These are phyloP conservation scores for Arachis monticola DNA, from an alignment of 331 rosid genomes.

Conservation along the genomic window DNA sequence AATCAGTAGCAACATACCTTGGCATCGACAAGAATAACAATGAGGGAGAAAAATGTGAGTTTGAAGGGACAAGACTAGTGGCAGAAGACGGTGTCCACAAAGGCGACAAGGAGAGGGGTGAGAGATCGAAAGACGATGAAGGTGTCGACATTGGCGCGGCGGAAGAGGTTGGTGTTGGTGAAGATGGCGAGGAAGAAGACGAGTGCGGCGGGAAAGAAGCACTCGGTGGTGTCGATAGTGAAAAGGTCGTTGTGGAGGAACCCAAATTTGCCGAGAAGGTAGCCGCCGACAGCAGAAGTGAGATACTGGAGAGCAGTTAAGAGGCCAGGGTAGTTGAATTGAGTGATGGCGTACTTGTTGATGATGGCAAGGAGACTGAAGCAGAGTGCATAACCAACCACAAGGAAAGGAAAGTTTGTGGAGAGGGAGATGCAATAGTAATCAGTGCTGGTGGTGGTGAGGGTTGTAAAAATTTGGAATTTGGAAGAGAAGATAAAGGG, in stretches of 20 bases:
- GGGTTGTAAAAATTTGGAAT: too few relatives aligned
- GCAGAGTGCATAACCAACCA: too few relatives aligned
- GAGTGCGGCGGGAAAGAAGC: slow-evolving; percentile 67
- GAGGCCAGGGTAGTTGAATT: too few relatives aligned
- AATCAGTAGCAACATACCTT: slow-evolving; percentile 89
- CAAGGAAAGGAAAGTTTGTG: slow-evolving; percentile 77
- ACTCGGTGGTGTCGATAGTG: slow-evolving; percentile 92
- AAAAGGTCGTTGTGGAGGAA: slow-evolving; percentile 83
- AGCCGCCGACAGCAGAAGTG: slow-evolving; percentile 58
- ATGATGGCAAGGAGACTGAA: too few relatives aligned
- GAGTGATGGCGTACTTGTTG: too few relatives aligned
- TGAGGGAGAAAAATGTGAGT: slow-evolving; percentile 69
- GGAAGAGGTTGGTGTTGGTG: slow-evolving; percentile 36
- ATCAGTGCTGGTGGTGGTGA: slow-evolving; percentile 68
- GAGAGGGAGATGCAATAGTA: slow-evolving; percentile 48
- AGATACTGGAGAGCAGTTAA: too few relatives aligned
- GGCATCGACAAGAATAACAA: slow-evolving; percentile 82
- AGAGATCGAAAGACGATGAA: too few relatives aligned
- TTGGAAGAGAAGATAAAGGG: too few relatives aligned
- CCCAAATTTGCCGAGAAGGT: slow-evolving; percentile 73
- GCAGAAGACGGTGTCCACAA: slow-evolving; percentile 81
- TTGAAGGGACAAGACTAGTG: slow-evolving; percentile 74
- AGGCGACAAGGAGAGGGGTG: slow-evolving; percentile 64
- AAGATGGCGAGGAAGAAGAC: slow-evolving; percentile 70
- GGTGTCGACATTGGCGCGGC: too few relatives aligned